A percentile compares a stretch with the other conserved stretches of the same genome.
These are phyloP conservation scores for Pestalotiopsis sp. DNA, from an alignment of 2,329 filamentous ascomycete species.

Conservation along the genomic window DNA sequence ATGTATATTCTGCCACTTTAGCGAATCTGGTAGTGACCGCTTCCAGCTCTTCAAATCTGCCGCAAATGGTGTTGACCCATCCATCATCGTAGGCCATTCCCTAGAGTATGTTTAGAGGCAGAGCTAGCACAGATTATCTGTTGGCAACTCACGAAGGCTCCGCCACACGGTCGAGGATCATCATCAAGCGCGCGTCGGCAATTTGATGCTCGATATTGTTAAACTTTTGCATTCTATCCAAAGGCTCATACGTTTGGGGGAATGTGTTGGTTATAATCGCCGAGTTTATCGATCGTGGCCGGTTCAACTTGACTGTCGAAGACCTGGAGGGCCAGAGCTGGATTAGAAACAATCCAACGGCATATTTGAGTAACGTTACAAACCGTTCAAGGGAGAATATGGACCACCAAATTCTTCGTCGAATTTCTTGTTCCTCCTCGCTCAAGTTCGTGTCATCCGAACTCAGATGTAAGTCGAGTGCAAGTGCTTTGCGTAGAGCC, in stretches of 20 bases:
- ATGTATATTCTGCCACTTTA: conserved; percentile 30
- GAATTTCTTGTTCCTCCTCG: conserved; percentile 26
- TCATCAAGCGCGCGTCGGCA: conserved; percentile 31
- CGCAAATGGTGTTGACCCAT: conserved; percentile 15
- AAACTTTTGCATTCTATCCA: conserved; percentile 30
- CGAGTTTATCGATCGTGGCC: conserved; percentile 25
- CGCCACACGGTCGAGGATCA: conserved; percentile 32
- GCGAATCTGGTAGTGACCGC: conserved; percentile 26
- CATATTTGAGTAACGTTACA: background rate
- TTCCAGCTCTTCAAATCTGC: conserved; percentile 35
- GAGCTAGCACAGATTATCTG: too few species aligned
- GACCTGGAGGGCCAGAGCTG: conserved; percentile 16
- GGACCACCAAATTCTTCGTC: conserved; percentile 31
- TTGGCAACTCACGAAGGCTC: conserved; percentile 24
- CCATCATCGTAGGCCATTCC: conserved; percentile 2
- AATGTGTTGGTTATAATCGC: conserved; percentile 26
- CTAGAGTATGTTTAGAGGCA: background rate
- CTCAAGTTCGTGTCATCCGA: conserved; percentile 25
- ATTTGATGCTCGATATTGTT: conserved; percentile 37
- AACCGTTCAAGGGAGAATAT: conserved; percentile 33
- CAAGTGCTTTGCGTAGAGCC: conserved; percentile 31
- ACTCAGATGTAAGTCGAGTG: conserved; percentile 30
- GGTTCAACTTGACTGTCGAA: conserved; percentile 26
- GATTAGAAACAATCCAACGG: background rate
- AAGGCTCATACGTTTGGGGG: conserved; percentile 15